Evolutionary conservation across 306 rosid species (phyloP).

Genomic region (Castanea crenata): DNA sequence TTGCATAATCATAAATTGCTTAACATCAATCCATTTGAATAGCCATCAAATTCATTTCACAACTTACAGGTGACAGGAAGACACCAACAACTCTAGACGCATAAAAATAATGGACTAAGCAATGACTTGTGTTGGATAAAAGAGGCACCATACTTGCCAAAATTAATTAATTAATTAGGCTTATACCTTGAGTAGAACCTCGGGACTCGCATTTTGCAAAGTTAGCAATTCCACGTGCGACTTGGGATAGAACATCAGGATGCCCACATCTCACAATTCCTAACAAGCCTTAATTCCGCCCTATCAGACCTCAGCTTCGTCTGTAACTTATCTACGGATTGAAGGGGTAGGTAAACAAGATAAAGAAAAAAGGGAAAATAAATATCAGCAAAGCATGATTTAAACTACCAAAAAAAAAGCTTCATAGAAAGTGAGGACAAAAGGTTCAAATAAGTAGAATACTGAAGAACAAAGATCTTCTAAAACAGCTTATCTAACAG

Average conservation of each 20-base stretch:
- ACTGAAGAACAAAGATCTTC: neutral
- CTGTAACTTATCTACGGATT: conserved; percentile 68
- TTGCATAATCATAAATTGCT: neutral
- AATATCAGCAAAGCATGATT: conserved; percentile 2
- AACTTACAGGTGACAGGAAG: neutral
- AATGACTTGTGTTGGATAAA: neutral
- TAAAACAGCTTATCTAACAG: neutral
- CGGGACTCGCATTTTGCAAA: conserved; percentile 99
- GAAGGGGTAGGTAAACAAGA: conserved; percentile 12
- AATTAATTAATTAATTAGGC: neutral
- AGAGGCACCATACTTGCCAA: neutral
- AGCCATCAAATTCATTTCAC: neutral
- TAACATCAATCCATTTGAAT: neutral
- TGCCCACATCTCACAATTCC: conserved; percentile 98
- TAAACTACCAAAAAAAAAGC: neutral
- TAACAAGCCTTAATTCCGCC: conserved; percentile 93
- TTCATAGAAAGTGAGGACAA: neutral
- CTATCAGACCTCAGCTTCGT: conserved; percentile 74
- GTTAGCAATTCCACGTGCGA: conserved; percentile 96
- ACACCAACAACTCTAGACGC: neutral
- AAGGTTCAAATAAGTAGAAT: neutral
- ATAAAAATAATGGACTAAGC: neutral
- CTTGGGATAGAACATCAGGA: conserved; percentile 97
- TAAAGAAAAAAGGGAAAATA: neutral
- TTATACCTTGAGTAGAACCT: conserved; percentile 76